Evolutionary conservation across 2,329 filamentous ascomycete species (phyloP).

Genomic region (Pezicula rhizophila): DNA sequence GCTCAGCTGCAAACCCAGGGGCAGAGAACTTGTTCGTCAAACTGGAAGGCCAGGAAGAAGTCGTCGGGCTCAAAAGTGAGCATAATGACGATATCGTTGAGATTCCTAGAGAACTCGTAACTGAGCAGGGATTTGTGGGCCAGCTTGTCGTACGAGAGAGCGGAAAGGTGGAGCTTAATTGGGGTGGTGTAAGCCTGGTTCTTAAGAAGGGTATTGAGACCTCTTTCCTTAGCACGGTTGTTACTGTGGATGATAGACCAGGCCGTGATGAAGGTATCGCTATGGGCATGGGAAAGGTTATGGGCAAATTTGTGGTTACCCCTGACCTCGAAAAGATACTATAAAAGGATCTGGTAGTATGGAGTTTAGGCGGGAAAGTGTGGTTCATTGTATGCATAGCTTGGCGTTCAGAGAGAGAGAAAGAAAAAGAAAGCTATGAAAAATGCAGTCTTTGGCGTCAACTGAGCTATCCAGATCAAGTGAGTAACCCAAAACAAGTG

Average conservation of each 20-base stretch:
- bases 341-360: slow-evolving; percentile 23
- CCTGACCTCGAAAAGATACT: slow-evolving; percentile 49
- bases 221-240: slow-evolving; percentile 52
- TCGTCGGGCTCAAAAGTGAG: slow-evolving; percentile 20
- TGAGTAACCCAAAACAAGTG: no score
- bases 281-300: slow-evolving; percentile 57
- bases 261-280: slow-evolving; percentile 44
- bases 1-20: slow-evolving; percentile 5
- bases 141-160: slow-evolving; percentile 55
- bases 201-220: slow-evolving; percentile 46
- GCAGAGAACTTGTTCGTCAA: slow-evolving; percentile 17
- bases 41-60: slow-evolving; percentile 30
- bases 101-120: slow-evolving; percentile 26
- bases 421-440: no score
- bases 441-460: no score
- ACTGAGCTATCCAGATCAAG: no score
- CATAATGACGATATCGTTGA: slow-evolving; percentile 24
- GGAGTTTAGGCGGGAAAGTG: neutral
- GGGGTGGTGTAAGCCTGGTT: slow-evolving; percentile 52
- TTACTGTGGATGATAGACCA: slow-evolving; percentile 43
- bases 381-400: no score
- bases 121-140: slow-evolving; percentile 52
- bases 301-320: slow-evolving; percentile 55
- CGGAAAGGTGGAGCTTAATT: slow-evolving; percentile 55
- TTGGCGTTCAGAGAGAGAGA: no score